Base-by-base conservation (phyloP, 1,284 basidiomycete genomes). In the Puccinia horiana region DNA sequence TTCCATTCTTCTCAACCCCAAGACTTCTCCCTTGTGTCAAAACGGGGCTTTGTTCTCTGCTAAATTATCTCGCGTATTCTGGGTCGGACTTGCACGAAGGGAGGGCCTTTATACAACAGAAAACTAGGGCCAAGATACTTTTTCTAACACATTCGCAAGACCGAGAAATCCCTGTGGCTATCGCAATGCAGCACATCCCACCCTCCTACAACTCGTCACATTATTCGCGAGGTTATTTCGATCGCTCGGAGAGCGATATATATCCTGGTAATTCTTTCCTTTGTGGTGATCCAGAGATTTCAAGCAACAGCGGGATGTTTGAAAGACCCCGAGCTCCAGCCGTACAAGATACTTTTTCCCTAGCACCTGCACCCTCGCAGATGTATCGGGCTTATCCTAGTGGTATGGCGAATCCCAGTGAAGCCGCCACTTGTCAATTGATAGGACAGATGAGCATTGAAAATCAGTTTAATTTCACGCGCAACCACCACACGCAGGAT, bases 381-480 rank as follows among this genome's bases (percentile, higher is more conserved):
- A n/a, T 18, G 32, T 47, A 69, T 69, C 4, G 65, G 40, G 18
- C 37, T 42, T 26, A 3, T 29, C 9, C 65, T 42, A 3, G 40
- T 69, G 1, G 16, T 61, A 61, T 47, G 37, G 6, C 40, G 29
- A 47, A 42, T 42, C 16, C 23, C 12, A 69, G 23, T 32, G 65
- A 47, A 26, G 37, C 65, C 42, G n/a, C 16, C 26, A 3, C 37
- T 44, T 69, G 37, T n/a, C 65, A 12, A 69, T 69, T 29, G 1
- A 69, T 47, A 1, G 40, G 37, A 37, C 37, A 42, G 42, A 44
- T 47, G 65, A 32, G 23, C 23, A 18, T n/a, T 42, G 40, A 32
- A 44, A 69, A 69, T 69, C 65, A 69, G 42, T 69, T 42, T 69
- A 26, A 69, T 69, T 69, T 44, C 42, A 44, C 42, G 37, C 11